Base-by-base conservation (phyloP, 768 basidiomycete species). In the Mycena sanguinolenta region DNA sequence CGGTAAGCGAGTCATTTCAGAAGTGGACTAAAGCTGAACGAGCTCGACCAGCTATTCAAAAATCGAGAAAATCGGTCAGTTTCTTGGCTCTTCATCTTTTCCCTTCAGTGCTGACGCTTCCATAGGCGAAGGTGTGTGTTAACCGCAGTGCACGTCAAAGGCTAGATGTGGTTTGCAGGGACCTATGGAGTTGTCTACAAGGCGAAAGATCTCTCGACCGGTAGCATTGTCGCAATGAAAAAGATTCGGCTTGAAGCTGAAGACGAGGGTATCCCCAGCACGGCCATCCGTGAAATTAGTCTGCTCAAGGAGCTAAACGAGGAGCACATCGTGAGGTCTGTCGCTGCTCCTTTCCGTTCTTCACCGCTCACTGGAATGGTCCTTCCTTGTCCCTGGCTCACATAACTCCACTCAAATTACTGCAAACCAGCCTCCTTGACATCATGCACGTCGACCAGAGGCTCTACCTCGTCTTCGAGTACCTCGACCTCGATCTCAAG, bases 181-280 rank as follows among this genome's bases (percentile, higher is more conserved):
- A 98, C 97, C 21, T 99, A 99, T 74, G 97, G 97, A 63, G 97
- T 99, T 58, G 97, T 99, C 28, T 99, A 99, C 88, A 98, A 98
- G 81, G 97, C 97, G 42, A 89, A 90, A 74, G 96, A 99, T 78
- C 82, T 90, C 69, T 86, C 82, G 55, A 92, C 89, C 14, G 92
- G 92, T 78, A 81, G 90, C 73, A 91, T 98, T 73, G 98, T 99
- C 61, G 98, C 98, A 28, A 86, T 99, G 74, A 99, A 99, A 90
- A 99, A 99, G 88, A 99, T 99, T 79, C 85, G 97, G 49, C 90
- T 99, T 50, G 98, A 99, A 79, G 96, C 96, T 19, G 98, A 99
- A 81, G 98, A 99, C 79, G 98, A 99, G 81, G 98, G 98, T 59
- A 97, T 99, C 25, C 98, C 98, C 6, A 95, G 93, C 73, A 99